Evolutionary conservation across 129 eudicot species (phyloP).

Genomic region (Centrapalus pauciflorus): DNA sequence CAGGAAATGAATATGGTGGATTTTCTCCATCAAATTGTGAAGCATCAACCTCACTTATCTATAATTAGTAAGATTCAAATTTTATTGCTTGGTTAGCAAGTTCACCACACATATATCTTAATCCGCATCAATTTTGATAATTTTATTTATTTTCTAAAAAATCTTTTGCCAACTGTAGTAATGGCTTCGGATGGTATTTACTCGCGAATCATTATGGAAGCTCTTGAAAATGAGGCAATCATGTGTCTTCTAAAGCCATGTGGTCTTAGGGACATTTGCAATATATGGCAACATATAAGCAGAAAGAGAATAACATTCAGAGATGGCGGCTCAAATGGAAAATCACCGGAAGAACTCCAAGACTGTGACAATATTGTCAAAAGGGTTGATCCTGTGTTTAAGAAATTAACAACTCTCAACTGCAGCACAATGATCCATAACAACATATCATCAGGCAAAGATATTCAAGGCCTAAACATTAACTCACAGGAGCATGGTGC

Average conservation of each 20-base stretch:
- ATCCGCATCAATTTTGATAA: not conserved
- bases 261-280: constrained; percentile 5
- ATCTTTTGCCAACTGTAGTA: constrained; percentile 7
- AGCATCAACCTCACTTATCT: constrained; percentile 8
- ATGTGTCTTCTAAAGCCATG: constrained; percentile 17
- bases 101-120: not conserved
- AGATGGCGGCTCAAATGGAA: not conserved
- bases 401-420: not conserved
- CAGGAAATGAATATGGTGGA: not conserved
- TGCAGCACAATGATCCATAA: not conserved
- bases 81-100: not conserved
- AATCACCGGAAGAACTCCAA: not conserved
- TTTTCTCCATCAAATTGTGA: constrained; percentile 4
- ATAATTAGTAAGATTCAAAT: constrained; percentile 9
- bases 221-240: not conserved
- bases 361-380: not conserved
- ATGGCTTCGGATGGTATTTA: not conserved
- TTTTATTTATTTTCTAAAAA: not conserved
- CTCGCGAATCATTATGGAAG: not conserved
- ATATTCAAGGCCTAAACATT: not conserved
- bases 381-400: not conserved
- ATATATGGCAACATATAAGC: constrained; percentile 19
- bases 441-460: not conserved
- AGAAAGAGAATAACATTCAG: not conserved
- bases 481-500: constrained; percentile 10